Evolutionary conservation across 2,329 filamentous ascomycete species (phyloP).

Genomic region (Thielaviopsis punctulata): DNA sequence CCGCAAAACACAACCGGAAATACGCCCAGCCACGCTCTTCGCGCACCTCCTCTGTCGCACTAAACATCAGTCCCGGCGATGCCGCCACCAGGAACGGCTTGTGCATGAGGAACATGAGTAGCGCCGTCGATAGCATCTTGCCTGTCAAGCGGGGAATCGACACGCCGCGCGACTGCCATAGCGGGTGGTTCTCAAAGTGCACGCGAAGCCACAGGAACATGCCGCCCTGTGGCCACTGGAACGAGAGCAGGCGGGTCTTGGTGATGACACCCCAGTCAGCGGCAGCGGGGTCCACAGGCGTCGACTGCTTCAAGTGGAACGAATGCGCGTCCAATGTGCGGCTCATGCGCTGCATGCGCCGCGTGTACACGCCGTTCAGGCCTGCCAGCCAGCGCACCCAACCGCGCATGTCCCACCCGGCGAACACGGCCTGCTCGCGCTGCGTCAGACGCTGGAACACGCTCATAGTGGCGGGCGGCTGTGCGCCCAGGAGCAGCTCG

Average conservation of each 20-base stretch:
- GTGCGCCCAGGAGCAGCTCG: slow-evolving; percentile 56
- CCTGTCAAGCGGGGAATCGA: slow-evolving; percentile 30
- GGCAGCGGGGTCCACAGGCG: slow-evolving; percentile 24
- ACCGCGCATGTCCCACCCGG: slow-evolving; percentile 61
- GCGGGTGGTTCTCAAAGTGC: slow-evolving; percentile 54
- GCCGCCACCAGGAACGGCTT: slow-evolving; percentile 54
- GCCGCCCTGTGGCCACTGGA: slow-evolving; percentile 65
- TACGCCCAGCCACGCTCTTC: slow-evolving; percentile 49
- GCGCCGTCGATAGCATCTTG: slow-evolving; percentile 39
- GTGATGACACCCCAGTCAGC: slow-evolving; percentile 60
- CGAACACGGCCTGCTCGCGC: slow-evolving; percentile 30
- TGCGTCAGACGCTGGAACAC: slow-evolving; percentile 27
- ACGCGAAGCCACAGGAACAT: slow-evolving; percentile 84
- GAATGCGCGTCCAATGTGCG: slow-evolving; percentile 51
- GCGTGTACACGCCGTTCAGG: slow-evolving; percentile 67
- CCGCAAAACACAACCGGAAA: slow-evolving; percentile 69
- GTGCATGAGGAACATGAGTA: slow-evolving; percentile 55
- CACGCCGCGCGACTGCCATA: slow-evolving; percentile 28
- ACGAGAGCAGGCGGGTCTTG: slow-evolving; percentile 57
- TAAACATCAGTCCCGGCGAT: slow-evolving; percentile 57
- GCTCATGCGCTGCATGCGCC: slow-evolving; percentile 70
- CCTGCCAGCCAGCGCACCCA: slow-evolving; percentile 88
- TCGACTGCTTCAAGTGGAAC: slow-evolving; percentile 45
- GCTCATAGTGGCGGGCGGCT: slow-evolving; percentile 26
- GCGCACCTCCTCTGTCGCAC: slow-evolving; percentile 42